Conservation (phyloP, 805 yeast species). For the Candida endomychidarum region DNA sequence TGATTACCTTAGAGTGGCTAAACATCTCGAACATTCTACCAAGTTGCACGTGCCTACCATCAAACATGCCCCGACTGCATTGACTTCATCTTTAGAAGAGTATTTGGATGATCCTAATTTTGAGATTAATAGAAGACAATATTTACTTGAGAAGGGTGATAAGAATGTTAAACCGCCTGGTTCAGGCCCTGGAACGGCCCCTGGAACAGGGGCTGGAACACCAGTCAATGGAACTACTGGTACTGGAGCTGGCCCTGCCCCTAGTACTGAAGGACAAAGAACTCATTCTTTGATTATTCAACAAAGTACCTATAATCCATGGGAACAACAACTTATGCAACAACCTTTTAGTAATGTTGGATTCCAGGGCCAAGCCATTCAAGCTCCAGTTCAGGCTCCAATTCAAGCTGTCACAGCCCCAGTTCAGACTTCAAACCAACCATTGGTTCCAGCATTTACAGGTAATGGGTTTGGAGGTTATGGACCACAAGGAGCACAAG, state of each 20-base stretch:
- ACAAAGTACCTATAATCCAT: slow-evolving; percentile 41
- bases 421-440: too few relatives aligned
- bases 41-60: slow-evolving; percentile 93
- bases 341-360: slow-evolving; percentile 8
- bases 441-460: slow-evolving; percentile 28
- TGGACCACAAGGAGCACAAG: slow-evolving; percentile 31
- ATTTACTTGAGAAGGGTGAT: slow-evolving; percentile 62
- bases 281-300: slow-evolving; percentile 32
- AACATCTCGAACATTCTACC: slow-evolving; percentile 81
- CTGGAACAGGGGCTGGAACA: too few relatives aligned
- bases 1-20: slow-evolving; percentile 83
- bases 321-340: slow-evolving; percentile 26
- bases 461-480: slow-evolving; percentile 65
- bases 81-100: slow-evolving; percentile 83
- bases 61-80: slow-evolving; percentile 94
- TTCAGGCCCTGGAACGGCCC: too few relatives aligned
- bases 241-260: background rate
- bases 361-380: background rate
- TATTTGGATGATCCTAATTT: slow-evolving; percentile 85
- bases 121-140: slow-evolving; percentile 76
- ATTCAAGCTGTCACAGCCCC: too few relatives aligned
- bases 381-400: too few relatives aligned
- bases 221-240: too few relatives aligned
- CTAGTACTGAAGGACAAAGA: slow-evolving; percentile 16
- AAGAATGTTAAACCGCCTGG: slow-evolving; percentile 21